Evolutionary conservation across 371 early-diverging fungal species (phyloP).

Genomic region (Syncephalis plumigaleata): DNA sequence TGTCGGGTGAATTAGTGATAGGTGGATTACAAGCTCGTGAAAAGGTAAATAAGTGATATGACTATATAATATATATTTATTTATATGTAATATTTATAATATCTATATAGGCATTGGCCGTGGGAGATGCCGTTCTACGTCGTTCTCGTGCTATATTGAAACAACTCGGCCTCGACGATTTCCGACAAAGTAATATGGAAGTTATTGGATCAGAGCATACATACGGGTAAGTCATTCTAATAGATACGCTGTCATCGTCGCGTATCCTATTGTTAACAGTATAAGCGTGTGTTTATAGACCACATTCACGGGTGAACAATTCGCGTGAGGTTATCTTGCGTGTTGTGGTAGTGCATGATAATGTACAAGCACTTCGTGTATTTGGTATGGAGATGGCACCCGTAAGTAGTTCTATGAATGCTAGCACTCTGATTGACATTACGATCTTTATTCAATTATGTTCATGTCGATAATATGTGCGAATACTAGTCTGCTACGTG

Average conservation of each 20-base stretch:
- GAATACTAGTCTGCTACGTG: conserved; percentile 53
- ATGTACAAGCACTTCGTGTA: conserved; percentile 28
- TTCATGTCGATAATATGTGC: no score
- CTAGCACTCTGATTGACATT: background rate
- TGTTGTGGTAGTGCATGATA: conserved; percentile 36
- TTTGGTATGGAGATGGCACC: conserved; percentile 51
- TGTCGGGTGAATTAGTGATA: conserved; percentile 41
- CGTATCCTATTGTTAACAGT: background rate
- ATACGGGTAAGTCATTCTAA: conserved; percentile 29
- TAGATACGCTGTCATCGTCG: background rate
- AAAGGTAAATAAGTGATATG: conserved; percentile 16
- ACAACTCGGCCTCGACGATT: conserved; percentile 25
- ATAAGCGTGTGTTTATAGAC: conserved; percentile 12
- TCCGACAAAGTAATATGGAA: conserved; percentile 33
- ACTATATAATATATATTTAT: conserved; percentile 1
- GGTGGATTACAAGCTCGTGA: conserved; percentile 46
- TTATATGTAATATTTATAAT: background rate
- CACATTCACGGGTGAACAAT: conserved; percentile 21
- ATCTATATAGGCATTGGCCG: conserved; percentile 23
- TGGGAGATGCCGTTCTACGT: conserved; percentile 39
- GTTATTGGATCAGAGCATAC: conserved; percentile 46
- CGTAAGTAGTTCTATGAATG: conserved; percentile 10
- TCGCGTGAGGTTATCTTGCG: conserved; percentile 48
- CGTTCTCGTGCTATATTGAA: conserved; percentile 29
- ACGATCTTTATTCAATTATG: no score